A percentile compares a stretch with the other conserved stretches of the same genome.
These are phyloP conservation scores for Amauroascus verrucosus DNA, from an alignment of 2,329 filamentous ascomycete species.

Conservation along the genomic window DNA sequence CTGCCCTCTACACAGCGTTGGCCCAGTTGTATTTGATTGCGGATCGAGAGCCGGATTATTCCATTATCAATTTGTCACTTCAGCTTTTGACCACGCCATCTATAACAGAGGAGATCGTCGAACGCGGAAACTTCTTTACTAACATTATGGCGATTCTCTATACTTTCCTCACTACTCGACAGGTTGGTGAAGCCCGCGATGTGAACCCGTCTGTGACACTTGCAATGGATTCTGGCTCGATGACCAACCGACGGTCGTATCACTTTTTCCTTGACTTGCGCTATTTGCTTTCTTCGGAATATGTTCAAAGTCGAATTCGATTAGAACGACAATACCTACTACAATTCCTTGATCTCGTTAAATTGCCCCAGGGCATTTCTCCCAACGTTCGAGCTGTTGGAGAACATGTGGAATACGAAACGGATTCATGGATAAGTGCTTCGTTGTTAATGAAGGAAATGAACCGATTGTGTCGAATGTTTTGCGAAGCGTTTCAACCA, in stretches of 20 bases:
- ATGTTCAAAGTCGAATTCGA: constrained; percentile 76
- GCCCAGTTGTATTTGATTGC: constrained; percentile 93
- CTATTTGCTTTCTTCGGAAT: constrained; percentile 77
- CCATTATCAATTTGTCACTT: constrained; percentile 92
- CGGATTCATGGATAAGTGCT: constrained; percentile 94
- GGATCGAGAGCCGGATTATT: constrained; percentile 92
- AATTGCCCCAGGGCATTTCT: constrained; percentile 93
- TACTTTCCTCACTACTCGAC: constrained; percentile 89
- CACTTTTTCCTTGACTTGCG: constrained; percentile 95
- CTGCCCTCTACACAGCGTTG: constrained; percentile 83
- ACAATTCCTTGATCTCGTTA: constrained; percentile 91
- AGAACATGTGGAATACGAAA: constrained; percentile 96
- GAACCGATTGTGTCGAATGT: constrained; percentile 79
- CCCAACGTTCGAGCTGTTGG: constrained; percentile 85
- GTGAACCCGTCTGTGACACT: constrained; percentile 77
- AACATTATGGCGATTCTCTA: constrained; percentile 94
- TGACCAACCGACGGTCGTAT: constrained; percentile 90
- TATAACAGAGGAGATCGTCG: constrained; percentile 90
- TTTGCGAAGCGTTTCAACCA: constrained; percentile 75
- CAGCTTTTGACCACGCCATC: constrained; percentile 96
- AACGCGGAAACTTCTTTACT: constrained; percentile 89
- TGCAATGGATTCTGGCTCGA: constrained; percentile 86
- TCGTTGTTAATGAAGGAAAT: constrained; percentile 91
- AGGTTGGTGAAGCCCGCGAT: constrained; percentile 88
- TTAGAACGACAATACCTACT: constrained; percentile 77